Evolutionary conservation across 2,329 filamentous ascomycete species (phyloP), one percentile per base, ranked within the genome.

Genomic region (Aspergillus unguis): DNA sequence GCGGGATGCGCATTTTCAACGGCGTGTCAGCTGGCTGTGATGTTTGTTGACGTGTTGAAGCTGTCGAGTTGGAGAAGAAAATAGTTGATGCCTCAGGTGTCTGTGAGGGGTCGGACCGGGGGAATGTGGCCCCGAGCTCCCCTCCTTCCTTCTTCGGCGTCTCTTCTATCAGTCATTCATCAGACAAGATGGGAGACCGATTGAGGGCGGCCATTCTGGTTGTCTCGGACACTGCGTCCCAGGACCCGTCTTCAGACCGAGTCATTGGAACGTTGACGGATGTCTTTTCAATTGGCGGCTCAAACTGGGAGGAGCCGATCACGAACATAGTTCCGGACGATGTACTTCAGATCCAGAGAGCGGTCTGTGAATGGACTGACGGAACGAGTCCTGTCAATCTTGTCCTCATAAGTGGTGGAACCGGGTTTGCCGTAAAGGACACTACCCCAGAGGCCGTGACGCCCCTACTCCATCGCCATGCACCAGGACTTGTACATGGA

Each of bases 401-500:
- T 53, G 82, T 99, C 54, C 71, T 96, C 43, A 92, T 91, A 0
- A 96, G 90, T 5, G 94, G 94, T 25, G 94, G 94, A 2, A 99
- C 94, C 1, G 94, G 94, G 0, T 99, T 99, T 71, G 87, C 94
- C 6, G 78, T 85, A 8, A 83, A 86, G 50, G 94, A 99, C 75
- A 78, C 82, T 38, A 99, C 94, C 0, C 94, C 94, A 2, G 94
- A 97, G 80, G 92, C 91, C 46, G 82, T 96, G n/a, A 75, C 80
- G 10, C 83, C 86, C 4, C 73, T 97, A 37, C 78, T 97, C 40
- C 85, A 96, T 65, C 91, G 88, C 67, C 84, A 92, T 70, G 94
- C 94, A 0, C 85, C 91, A 0, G 94, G 94, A 1, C 78, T 99
- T 45, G 87, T 96, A n/a, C 92, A 99, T 73, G 91, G 85, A 59